Evolutionary conservation across 805 yeast genomes (phyloP).

Genomic region (Lipomyces spencermartinsiae): DNA sequence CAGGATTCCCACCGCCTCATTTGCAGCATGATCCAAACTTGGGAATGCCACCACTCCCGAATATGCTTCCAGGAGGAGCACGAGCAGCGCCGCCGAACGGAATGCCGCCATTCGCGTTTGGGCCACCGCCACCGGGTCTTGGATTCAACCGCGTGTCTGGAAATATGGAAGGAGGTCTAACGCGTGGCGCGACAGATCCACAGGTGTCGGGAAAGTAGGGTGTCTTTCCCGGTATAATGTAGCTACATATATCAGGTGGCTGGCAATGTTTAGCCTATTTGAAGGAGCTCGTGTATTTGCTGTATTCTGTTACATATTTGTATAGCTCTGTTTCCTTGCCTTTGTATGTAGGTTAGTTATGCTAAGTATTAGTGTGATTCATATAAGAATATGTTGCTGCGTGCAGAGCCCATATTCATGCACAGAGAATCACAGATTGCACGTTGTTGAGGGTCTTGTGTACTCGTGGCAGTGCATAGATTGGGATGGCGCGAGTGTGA

Average conservation of each 20-base stretch:
- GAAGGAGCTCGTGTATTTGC: not conserved
- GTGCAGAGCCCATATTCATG: too few species aligned
- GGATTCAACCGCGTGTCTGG: constrained; percentile 5
- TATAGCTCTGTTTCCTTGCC: not conserved
- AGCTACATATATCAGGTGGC: not conserved
- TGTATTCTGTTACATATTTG: not conserved
- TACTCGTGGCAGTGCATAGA: not conserved
- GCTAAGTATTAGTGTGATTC: not conserved
- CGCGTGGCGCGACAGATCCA: not conserved
- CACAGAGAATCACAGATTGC: not conserved
- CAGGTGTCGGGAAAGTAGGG: not conserved
- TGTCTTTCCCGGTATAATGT: not conserved
- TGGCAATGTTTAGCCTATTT: not conserved
- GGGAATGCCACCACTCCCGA: constrained; percentile 3
- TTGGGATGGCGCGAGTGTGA: not conserved
- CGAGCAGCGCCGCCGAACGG: constrained; percentile 12
- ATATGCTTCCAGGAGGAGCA: constrained; percentile 4
- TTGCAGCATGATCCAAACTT: constrained; percentile 6
- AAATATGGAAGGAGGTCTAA: not conserved
- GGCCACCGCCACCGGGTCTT: constrained; percentile 9
- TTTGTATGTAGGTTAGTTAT: not conserved
- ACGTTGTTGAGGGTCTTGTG: not conserved
- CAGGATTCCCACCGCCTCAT: constrained; percentile 19
- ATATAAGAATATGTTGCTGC: too few species aligned
- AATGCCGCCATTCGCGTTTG: constrained; percentile 13